Base-by-base conservation (phyloP, 345 rosid genomes). In the Salix viminalis region DNA sequence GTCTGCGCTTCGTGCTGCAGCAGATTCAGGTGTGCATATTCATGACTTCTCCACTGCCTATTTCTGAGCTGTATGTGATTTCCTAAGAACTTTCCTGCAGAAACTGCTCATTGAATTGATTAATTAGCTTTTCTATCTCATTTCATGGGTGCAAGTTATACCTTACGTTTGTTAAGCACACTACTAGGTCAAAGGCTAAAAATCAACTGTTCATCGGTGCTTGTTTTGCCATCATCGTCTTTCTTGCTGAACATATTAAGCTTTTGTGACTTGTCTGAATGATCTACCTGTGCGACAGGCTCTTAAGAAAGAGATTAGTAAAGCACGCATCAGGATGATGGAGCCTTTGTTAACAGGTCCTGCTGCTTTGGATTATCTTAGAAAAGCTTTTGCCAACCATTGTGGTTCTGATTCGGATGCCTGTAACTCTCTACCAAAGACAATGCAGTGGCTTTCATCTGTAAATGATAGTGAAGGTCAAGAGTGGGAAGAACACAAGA, bases 301-400 rank as follows among this genome's bases (percentile, higher is more conserved):
- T 46, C 87, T 95, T 58, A 91, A 90, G 84, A 80, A 70, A 54
- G 97, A 90, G 88, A 90, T 93, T 61, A 87, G 94, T 84, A 82
- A 79, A 76, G 93, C 96, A 54, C 99, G 91, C 21, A 77, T 93
- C 72, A 84, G 81, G 73, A 75, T 95, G 64, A 88, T 91, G 96
- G 91, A 89, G 85, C 92, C 98, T 44, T 77, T 90, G 79, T 69
- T 95, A 80, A 87, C 86, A 86, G 99, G 99, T 6, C 91, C 90
- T 75, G 93, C 94, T 79, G 97, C 94, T 28, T 81, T 86, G 62
- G 97, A 91, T 76, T 95, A 77, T 21, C 89, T 95, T 15, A 81
- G 79, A 54, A 85, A 85, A 77, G 92, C 90, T 72, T 95, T 95
- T 73, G 72, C 86, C 37, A 86, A 85, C 73, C 85, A 83, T 65